A percentile compares a stretch with the other conserved stretches of the same genome.
Evolutionary conservation across 2,329 filamentous ascomycete species (phyloP).

Genomic region (Botrytis medusae): DNA sequence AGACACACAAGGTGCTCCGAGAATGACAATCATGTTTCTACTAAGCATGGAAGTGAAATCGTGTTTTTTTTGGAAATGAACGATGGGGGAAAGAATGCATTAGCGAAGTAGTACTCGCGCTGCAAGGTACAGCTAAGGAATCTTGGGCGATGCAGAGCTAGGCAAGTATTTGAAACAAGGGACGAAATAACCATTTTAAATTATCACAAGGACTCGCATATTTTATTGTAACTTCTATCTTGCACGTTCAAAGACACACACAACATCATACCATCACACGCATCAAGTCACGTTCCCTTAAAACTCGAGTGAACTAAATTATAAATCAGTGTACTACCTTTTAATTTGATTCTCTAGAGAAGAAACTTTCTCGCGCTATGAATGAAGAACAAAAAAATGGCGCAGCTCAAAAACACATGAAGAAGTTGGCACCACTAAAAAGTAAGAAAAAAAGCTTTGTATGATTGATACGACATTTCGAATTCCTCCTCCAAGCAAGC

Average conservation of each 20-base stretch:
- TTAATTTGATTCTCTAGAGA: slow-evolving; percentile 29
- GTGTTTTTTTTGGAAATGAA: background rate
- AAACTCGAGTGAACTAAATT: background rate
- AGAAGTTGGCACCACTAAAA: slow-evolving; percentile 25
- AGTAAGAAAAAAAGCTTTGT: slow-evolving; percentile 34
- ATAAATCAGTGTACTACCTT: slow-evolving; percentile 29
- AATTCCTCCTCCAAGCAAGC: slow-evolving; percentile 37
- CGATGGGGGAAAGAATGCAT: background rate
- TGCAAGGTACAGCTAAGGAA: background rate
- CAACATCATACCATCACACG: background rate
- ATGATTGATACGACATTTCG: slow-evolving; percentile 38
- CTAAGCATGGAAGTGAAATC: background rate
- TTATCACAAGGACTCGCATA: background rate
- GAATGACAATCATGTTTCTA: background rate
- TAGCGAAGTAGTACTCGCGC: background rate
- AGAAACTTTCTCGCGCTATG: slow-evolving; percentile 30
- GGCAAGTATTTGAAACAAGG: background rate
- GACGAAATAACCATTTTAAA: background rate
- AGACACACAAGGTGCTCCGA: background rate
- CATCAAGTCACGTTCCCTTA: background rate
- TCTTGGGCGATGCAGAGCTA: background rate
- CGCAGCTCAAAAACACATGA: slow-evolving; percentile 30
- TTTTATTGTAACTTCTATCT: background rate
- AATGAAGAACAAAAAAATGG: slow-evolving; percentile 26
- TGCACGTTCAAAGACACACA: background rate